Conservation (phyloP, 352 stramenopile genomes). For the Blastocystis sp. region DNA sequence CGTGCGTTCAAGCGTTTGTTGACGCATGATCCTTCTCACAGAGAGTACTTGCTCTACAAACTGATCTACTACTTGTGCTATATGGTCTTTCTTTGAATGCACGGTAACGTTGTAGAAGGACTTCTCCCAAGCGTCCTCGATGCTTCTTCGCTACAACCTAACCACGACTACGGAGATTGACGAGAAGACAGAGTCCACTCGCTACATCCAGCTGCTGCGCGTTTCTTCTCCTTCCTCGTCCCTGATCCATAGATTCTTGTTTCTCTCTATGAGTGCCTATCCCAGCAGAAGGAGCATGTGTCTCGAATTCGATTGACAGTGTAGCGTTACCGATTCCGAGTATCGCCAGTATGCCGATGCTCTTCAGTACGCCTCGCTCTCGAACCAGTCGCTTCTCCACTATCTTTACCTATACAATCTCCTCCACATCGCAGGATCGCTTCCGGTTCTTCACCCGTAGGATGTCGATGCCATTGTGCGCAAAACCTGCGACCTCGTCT, state of each 20-base stretch:
- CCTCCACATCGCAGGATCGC: background rate
- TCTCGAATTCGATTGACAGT: background rate
- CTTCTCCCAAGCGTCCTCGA: background rate
- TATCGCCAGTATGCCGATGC: background rate
- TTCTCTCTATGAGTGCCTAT: background rate
- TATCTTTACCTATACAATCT: background rate
- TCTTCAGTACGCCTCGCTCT: background rate
- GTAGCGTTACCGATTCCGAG: background rate
- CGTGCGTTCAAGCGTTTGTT: background rate
- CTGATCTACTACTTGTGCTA: background rate
- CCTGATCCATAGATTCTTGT: background rate
- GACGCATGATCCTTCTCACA: background rate
- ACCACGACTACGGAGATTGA: background rate
- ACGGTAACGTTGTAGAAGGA: background rate
- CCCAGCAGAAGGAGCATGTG: background rate
- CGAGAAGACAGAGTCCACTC: background rate
- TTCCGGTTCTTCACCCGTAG: background rate
- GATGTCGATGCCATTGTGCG: background rate
- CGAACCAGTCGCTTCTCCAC: background rate
- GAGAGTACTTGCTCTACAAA: background rate
- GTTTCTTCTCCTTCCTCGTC: background rate
- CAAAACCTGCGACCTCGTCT: background rate
- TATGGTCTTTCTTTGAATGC: background rate
- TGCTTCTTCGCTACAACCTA: background rate
- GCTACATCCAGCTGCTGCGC: background rate